Base-by-base conservation (phyloP, 495 filamentous ascomycete species). In the Aspergillus hancockii region DNA sequence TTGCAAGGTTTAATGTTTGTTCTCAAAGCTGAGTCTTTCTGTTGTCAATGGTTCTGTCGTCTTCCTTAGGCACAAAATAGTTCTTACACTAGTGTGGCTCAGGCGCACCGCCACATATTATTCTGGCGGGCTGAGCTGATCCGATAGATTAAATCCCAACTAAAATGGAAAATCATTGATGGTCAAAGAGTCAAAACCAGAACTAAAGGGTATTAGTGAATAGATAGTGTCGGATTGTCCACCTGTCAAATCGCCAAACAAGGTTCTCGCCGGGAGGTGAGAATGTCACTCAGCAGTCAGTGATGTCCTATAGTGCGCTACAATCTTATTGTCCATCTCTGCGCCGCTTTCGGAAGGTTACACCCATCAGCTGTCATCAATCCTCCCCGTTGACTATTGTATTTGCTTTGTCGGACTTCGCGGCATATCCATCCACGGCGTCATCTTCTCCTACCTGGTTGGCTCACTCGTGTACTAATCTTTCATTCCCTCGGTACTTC, bases 291-390 rank as follows among this genome's bases (percentile, higher is more conserved):
- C n/a, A 41, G 16, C 16, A 28, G 25, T n/a, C n/a, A n/a, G n/a
- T n/a, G n/a, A n/a, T n/a, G 25, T 28, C 7, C 25, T n/a, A n/a
- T 18, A n/a, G 16, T 6, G 5, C 14, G 19, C 3, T 36, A 54
- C 49, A 59, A 54, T 59, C 50, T 22, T 19, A 54, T 59, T 53
- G 49, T 58, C 51, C 13, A 19, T 34, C 57, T 47, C 28, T 18
- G 31, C n/a, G 28, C 45, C 46, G 19, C 21, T 21, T 60, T 34
- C 8, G 58, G 58, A 60, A 55, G 36, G 36, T 56, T 52, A 53
- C 54, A 57, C 45, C 53, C 49, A 55, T 52, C 53, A 43, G 59
- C 53, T 56, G 53, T 61, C 59, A 61, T 46, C 45, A 14, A 52
- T 47, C 53, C 41, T 36, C 9, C 47, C 40, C 10, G 25, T 18